Evolutionary conservation across 148 eudicot genomes (phyloP).

Genomic region (Rhododendron williamsianum): DNA sequence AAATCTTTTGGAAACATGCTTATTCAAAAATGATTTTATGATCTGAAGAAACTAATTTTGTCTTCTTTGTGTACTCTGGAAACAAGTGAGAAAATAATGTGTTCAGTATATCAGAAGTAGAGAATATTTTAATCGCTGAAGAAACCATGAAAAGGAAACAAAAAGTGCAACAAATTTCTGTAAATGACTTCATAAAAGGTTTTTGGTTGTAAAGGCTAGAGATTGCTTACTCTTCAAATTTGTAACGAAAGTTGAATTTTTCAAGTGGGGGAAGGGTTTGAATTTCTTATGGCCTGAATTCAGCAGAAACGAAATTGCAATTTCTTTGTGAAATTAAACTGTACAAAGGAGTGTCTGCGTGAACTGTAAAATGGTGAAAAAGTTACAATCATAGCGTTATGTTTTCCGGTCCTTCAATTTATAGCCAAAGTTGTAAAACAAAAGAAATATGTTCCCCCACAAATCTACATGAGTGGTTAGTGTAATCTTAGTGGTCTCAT

Average conservation of each 20-base stretch:
- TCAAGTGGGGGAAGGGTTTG: no score
- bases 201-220: neutral
- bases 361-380: neutral
- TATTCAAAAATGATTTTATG: neutral
- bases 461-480: neutral
- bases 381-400: neutral
- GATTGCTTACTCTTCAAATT: neutral
- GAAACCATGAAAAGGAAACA: neutral
- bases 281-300: neutral
- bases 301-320: neutral
- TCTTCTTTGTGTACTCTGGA: neutral
- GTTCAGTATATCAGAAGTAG: neutral
- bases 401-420: neutral
- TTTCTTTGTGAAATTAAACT: neutral
- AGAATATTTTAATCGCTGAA: neutral
- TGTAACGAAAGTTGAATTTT: neutral
- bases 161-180: neutral
- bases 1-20: neutral
- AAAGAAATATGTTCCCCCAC: neutral
- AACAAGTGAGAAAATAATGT: neutral
- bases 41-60: neutral
- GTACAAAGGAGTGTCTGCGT: neutral
- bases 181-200: neutral
- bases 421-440: neutral
- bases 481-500: neutral